Base-by-base conservation (phyloP, 192 early-diverging fungal species). In the Backusella westeae region DNA sequence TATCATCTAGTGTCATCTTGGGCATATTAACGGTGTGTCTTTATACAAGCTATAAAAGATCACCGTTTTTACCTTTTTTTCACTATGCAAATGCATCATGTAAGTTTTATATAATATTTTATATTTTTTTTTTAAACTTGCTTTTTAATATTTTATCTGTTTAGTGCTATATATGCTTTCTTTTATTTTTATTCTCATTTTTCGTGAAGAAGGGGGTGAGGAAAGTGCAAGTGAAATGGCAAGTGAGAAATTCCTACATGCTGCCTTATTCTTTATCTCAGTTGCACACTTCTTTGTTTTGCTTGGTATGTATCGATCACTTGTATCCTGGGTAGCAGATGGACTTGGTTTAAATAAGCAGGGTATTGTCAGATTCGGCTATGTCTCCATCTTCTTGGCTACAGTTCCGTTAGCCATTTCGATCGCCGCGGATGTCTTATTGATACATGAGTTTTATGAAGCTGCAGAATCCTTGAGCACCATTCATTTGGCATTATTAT, bases 261-360 rank as follows among this genome's bases (percentile, higher is more conserved):
- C 56, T 63, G 56, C 56, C 9, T 29, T 63, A 26, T 63, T 63
- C 29, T 3, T 29, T 29, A 63, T 63, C 12, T 23, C 21, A 26
- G 8, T 63, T 63, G 56, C 56, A 63, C 21, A 63, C 12, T 63
- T 63, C 56, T 63, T 63, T 63, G 56, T 63, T 63, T 29, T 63
- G 26, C 56, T 63, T 8, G 56, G 56, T 63, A 23, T 63, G 10
- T 63, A 63, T 10, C 56, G 56, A 63, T 63, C 26, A 29, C 23
- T 63, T 63, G 56, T 63, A 12, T 63, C 56, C 56, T 63, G 56
- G 56, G 56, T 63, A 63, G 56, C n/a, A 26, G 56, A 63, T 12
- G 56, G 56, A 14, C 56, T 63, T 63, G 56, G 56, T 29, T 63
- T 63, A 29, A 63, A 63, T 29, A 63, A 63, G 26, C 21, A 63